phyloP scores from a whole-genome alignment of 768 basidiomycete genomes.

The Hydnum rufescens region DNA sequence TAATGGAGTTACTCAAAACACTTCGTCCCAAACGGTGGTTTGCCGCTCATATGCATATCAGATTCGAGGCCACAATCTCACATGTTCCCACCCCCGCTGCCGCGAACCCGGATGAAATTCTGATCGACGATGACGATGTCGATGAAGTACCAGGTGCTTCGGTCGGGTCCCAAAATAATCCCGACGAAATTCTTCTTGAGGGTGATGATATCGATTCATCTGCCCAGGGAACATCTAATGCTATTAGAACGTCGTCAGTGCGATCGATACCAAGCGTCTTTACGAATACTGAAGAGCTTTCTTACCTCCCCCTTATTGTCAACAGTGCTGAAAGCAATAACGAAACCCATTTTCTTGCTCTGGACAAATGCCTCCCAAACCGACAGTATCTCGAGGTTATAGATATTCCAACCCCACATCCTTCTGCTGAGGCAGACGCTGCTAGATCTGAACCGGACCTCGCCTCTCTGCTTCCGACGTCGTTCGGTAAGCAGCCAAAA shows the following conservation, averaged over 20 bases:
- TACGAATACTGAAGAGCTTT: not conserved
- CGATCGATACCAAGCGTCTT: not conserved
- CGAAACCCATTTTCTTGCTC: constrained; percentile 63
- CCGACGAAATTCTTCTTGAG: constrained; percentile 32
- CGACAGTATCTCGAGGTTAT: constrained; percentile 74
- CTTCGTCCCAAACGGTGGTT: constrained; percentile 82
- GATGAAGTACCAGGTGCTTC: constrained; percentile 12
- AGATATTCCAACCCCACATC: constrained; percentile 28
- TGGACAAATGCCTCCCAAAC: constrained; percentile 67
- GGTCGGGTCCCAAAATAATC: constrained; percentile 16
- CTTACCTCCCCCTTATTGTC: constrained; percentile 14
- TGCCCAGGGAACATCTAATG: too few species aligned
- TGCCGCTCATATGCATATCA: constrained; percentile 73
- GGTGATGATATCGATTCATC: constrained; percentile 14
- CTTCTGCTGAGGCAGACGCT: not conserved
- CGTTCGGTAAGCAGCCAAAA: not conserved
- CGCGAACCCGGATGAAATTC: constrained; percentile 16
- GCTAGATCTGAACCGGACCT: constrained; percentile 11
- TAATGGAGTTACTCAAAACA: constrained; percentile 52
- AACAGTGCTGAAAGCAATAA: constrained; percentile 11
- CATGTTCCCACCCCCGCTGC: constrained; percentile 10
- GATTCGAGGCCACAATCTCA: constrained; percentile 45
- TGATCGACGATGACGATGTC: constrained; percentile 15
- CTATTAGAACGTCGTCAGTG: constrained; percentile 5
- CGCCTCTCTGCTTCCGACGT: not conserved